A percentile compares a stretch with the other conserved stretches of the same genome.
These are phyloP conservation scores for Triticum dicoccoides DNA, from an alignment of 176 grass and related monocot species.

Conservation along the genomic window DNA sequence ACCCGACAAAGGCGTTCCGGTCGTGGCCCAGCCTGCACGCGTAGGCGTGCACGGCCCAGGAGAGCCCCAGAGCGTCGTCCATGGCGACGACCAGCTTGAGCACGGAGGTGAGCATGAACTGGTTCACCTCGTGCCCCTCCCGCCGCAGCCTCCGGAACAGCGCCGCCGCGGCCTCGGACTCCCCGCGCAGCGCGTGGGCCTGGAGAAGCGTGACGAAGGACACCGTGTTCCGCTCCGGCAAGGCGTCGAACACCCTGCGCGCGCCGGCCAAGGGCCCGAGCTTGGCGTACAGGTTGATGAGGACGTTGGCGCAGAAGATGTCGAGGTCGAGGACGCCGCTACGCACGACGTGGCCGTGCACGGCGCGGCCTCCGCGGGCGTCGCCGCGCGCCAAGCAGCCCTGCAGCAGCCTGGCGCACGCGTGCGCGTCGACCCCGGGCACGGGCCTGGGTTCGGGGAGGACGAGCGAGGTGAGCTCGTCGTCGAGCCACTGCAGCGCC, in stretches of 20 bases:
- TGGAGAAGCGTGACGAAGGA: conserved; percentile 40
- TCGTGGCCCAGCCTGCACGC: conserved; percentile 37
- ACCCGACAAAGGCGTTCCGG: conserved; percentile 33
- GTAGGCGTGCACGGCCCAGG: neutral
- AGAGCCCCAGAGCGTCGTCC: neutral
- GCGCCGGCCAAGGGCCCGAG: neutral
- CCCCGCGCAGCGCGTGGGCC: neutral
- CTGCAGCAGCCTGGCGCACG: too few relatives aligned
- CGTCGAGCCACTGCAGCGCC: too few relatives aligned
- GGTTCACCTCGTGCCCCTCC: conserved; percentile 50
- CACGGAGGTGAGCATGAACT: conserved; percentile 36
- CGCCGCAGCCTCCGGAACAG: conserved; percentile 18
- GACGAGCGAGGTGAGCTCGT: too few relatives aligned
- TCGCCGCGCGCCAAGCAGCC: too few relatives aligned
- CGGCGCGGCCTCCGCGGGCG: neutral
- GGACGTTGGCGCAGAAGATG: conserved; percentile 38
- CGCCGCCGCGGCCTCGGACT: neutral
- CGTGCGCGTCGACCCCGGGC: too few relatives aligned
- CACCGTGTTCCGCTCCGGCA: conserved; percentile 36
- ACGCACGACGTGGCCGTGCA: conserved; percentile 19
- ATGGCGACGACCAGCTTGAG: conserved; percentile 37
- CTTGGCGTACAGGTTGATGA: conserved; percentile 44
- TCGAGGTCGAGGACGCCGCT: conserved; percentile 18
- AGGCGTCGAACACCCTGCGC: conserved; percentile 37
- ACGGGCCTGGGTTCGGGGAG: too few relatives aligned